These are phyloP conservation scores for Talaromyces sp. DNA, from an alignment of 2,329 filamentous ascomycete species.

Conservation along the genomic window DNA sequence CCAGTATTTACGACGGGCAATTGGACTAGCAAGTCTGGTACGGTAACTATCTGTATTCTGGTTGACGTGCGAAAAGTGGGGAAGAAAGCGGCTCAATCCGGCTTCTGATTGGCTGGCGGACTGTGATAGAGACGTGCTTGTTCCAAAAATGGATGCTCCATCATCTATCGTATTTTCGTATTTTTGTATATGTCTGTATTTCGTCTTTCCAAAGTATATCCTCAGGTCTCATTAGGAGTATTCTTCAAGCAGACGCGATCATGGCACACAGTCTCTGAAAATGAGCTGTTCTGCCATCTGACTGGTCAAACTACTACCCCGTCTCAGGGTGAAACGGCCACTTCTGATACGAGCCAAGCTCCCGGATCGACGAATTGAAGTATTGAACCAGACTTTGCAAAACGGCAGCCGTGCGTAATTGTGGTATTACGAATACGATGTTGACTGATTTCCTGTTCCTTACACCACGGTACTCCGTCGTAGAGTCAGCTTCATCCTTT, in stretches of 20 bases:
- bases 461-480: not conserved
- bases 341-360: slow-evolving; percentile 11
- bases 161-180: not conserved
- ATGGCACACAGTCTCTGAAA: not conserved
- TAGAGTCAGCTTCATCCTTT: not conserved
- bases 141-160: slow-evolving; percentile 7
- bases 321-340: slow-evolving; percentile 6
- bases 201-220: not conserved
- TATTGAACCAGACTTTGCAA: not conserved
- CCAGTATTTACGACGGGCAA: not conserved
- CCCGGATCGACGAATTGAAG: slow-evolving; percentile 13
- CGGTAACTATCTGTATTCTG: not conserved
- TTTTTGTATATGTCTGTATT: not conserved
- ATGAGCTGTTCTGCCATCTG: not conserved
- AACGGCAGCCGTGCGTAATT: not conserved
- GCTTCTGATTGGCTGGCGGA: not conserved
- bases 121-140: slow-evolving; percentile 15
- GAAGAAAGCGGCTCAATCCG: not conserved
- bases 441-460: slow-evolving; percentile 8
- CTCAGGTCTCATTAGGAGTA: not conserved
- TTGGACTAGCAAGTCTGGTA: not conserved
- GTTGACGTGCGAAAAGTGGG: not conserved
- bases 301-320: not conserved
- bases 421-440: not conserved
- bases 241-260: not conserved